Conservation (phyloP, 2,329 filamentous ascomycete genomes). For the Colletotrichum liaoningense region DNA sequence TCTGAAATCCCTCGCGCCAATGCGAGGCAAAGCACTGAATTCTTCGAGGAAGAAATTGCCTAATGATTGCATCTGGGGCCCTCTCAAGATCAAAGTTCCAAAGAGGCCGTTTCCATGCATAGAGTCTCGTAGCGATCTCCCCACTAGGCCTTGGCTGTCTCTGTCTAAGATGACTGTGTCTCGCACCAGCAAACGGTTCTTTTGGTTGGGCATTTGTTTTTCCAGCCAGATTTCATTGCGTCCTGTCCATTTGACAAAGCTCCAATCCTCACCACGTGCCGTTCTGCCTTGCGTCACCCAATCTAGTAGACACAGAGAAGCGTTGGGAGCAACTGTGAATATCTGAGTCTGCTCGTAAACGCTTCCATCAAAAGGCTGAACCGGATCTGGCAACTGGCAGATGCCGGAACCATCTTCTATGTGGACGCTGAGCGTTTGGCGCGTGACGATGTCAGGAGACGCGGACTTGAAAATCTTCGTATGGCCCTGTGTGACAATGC, state of each 20-base stretch:
- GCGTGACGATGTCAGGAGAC: slow-evolving; percentile 64
- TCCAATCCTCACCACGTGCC: slow-evolving; percentile 91
- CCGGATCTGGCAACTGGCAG: slow-evolving; percentile 86
- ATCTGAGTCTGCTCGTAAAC: slow-evolving; percentile 87
- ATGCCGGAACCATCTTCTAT: slow-evolving; percentile 65
- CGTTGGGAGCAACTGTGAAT: slow-evolving; percentile 70
- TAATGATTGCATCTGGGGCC: slow-evolving; percentile 73
- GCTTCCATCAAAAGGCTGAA: slow-evolving; percentile 88
- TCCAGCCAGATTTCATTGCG: slow-evolving; percentile 86
- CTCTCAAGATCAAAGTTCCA: slow-evolving; percentile 86
- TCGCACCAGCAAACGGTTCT: slow-evolving; percentile 77
- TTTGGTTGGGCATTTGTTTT: slow-evolving; percentile 45
- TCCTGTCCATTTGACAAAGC: slow-evolving; percentile 81
- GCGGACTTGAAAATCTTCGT: slow-evolving; percentile 95
- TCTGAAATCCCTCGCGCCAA: slow-evolving; percentile 85
- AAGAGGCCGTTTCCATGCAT: slow-evolving; percentile 84
- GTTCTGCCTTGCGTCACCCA: slow-evolving; percentile 93
- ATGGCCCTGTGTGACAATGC: slow-evolving; percentile 78
- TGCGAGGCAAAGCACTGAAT: slow-evolving; percentile 81
- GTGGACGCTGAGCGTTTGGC: slow-evolving; percentile 65
- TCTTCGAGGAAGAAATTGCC: slow-evolving; percentile 82
- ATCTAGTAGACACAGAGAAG: slow-evolving; percentile 84
- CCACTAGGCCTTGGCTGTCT: slow-evolving; percentile 48
- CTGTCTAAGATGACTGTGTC: slow-evolving; percentile 84
- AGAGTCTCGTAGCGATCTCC: slow-evolving; percentile 62